These are phyloP conservation scores for Rugonectria rugulosa DNA, from an alignment of 2,329 filamentous ascomycete species.

Conservation along the genomic window DNA sequence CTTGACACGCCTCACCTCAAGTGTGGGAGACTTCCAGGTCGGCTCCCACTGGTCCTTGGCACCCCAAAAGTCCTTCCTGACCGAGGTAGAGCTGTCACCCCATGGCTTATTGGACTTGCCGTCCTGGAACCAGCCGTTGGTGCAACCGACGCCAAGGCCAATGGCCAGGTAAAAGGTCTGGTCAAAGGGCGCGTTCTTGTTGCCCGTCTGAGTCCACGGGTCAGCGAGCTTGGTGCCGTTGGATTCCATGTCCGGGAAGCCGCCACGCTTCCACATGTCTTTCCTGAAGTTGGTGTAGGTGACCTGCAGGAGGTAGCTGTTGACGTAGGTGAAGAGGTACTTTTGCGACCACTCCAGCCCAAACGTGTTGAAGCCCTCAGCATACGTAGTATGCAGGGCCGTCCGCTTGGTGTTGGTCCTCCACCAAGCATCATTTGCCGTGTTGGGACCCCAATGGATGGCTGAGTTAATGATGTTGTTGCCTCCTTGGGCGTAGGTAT, in stretches of 20 bases:
- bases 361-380: slow-evolving; percentile 74
- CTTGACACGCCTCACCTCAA: slow-evolving; percentile 74
- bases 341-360: slow-evolving; percentile 89
- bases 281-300: slow-evolving; percentile 78
- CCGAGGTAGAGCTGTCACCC: slow-evolving; percentile 72
- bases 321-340: slow-evolving; percentile 87
- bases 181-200: slow-evolving; percentile 75
- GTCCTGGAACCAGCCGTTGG: slow-evolving; percentile 86
- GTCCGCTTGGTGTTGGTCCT: slow-evolving; percentile 79
- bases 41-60: slow-evolving; percentile 70
- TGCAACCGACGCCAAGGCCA: slow-evolving; percentile 78
- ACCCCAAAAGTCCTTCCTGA: slow-evolving; percentile 80
- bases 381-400: slow-evolving; percentile 78
- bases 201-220: slow-evolving; percentile 69
- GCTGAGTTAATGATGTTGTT: slow-evolving; percentile 83
- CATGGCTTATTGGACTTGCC: slow-evolving; percentile 77
- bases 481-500: slow-evolving; percentile 77
- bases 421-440: slow-evolving; percentile 81
- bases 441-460: slow-evolving; percentile 82
- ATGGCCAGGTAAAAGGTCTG: slow-evolving; percentile 78
- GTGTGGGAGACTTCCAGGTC: slow-evolving; percentile 73
- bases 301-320: slow-evolving; percentile 80
- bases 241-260: slow-evolving; percentile 68
- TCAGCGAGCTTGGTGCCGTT: slow-evolving; percentile 73
- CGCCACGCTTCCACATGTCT: slow-evolving; percentile 72